phyloP scores from a whole-genome alignment of 306 rosid species.

The Vachellia collinsii region DNA sequence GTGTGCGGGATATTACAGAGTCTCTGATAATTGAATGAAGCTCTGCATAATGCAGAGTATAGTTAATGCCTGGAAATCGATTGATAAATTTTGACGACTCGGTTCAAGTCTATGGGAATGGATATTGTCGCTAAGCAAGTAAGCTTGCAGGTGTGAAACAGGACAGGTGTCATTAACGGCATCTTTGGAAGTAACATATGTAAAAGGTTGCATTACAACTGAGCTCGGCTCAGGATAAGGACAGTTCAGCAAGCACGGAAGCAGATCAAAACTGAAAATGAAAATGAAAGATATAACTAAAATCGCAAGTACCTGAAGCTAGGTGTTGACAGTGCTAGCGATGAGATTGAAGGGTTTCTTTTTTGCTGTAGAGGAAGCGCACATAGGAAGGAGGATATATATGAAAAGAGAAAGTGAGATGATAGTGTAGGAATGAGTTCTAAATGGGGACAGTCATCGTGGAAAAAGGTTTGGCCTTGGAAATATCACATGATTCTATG shows the following conservation, averaged over 20 bases:
- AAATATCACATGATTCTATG: constrained; percentile 55
- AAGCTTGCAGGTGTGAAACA: neutral
- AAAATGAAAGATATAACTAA: neutral
- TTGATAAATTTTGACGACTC: neutral
- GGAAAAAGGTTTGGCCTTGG: constrained; percentile 44
- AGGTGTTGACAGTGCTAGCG: constrained; percentile 20
- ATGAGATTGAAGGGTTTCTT: neutral
- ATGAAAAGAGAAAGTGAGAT: neutral
- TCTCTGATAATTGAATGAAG: constrained; percentile 30
- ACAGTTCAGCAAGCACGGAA: neutral
- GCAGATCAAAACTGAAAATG: constrained; percentile 1
- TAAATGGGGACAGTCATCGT: constrained; percentile 52
- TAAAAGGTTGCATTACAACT: neutral
- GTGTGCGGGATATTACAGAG: constrained; percentile 1
- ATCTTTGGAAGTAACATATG: neutral
- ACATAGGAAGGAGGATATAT: neutral
- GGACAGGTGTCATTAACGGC: neutral
- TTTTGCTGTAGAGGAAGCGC: neutral
- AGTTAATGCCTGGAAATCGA: neutral
- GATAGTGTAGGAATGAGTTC: constrained; percentile 32
- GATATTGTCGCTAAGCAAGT: neutral
- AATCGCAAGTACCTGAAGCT: constrained; percentile 31
- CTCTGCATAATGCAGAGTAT: constrained; percentile 23
- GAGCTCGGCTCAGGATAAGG: neutral
- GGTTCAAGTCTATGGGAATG: neutral